Base-by-base conservation (phyloP, 139 green algal genomes). In the Coelastrella sp. region DNA sequence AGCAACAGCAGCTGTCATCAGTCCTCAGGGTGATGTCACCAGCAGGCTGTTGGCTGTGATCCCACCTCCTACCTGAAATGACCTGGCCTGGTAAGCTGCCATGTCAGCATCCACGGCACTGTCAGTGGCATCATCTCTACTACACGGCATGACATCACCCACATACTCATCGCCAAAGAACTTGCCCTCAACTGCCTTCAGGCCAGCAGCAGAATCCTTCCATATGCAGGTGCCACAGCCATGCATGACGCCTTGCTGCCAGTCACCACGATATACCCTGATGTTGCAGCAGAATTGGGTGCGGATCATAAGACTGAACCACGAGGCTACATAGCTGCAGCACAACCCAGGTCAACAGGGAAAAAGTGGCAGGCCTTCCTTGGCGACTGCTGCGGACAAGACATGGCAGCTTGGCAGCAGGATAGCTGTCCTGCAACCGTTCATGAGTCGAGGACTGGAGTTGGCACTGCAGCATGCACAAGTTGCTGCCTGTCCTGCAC, bases 231-330 rank as follows among this genome's bases (percentile, higher is more conserved):
- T 94, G 4, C 95, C 95, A 75, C 95, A 97, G 58, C 95, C 95
- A 73, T 97, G 93, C 93, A 97, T 96, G 82, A 93, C 78, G 16
- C 91, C 93, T 16, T 90, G 71, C n/a, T 85, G 71, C 95, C 95
- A 97, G 89, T 97, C 91, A 5, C 94, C 95, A 4, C 95, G 88
- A 92, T 97, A 96, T 17, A 96, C 81, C 32, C 92, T 96, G 92
- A 8, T n/a, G 22, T 6, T 6, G 7, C n/a, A 76, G 14, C 68
- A 6, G 7, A n/a, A 47, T 76, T 47, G 32, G 32, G 32, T 47
- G 32, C 32, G 32, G 32, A 47, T 47, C 32, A 47, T 47, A 47
- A 47, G 32, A 47, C 32, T 47, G 32, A 47, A 47, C 32, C 32
- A 47, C 32, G 32, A 47, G 32, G 32, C 32, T 47, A 47, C 32